Base-by-base conservation (phyloP, 106 monocot genomes). In the Phalaenopsis aphrodite region DNA sequence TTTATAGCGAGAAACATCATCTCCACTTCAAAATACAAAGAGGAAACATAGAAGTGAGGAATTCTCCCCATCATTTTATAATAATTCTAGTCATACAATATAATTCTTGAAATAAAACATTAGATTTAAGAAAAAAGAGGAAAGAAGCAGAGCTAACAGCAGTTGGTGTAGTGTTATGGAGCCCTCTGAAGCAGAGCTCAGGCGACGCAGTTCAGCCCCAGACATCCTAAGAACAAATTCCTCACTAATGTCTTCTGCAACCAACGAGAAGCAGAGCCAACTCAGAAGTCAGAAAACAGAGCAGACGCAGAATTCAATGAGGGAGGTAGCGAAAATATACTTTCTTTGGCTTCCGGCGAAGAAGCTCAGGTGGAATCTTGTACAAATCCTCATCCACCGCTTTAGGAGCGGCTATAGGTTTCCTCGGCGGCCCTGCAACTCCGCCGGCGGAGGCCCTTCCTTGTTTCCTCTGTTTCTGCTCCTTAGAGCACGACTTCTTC, bases 331-430 rank as follows among this genome's bases (percentile, higher is more conserved):
- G 17, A 6, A 56, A 71, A 12, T 8, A 47, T 82, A 86, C 86
- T 80, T 37, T 83, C 56, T 83, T 80, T 11, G 86, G 72, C 78
- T 87, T 83, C 52, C 77, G 76, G 64, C 75, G 81, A 78, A 30
- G 30, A 30, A 30, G 30, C 30, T 30, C 30, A 30, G 30, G 30
- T 0, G 30, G 30, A 30, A 30, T 30, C 30, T 30, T 30, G 30
- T 30, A 30, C 30, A 30, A 30, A 30, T 30, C 30, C 30, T 30
- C 30, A 30, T 30, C 30, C 30, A 30, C 30, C 30, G 30, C 30
- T 0, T 0, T 30, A 0, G 30, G 30, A 30, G 30, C 30, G 24
- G 41, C 55, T 38, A 55, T 75, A 7, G 76, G 21, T 42, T 37
- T 75, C 43, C 74, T 45, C 74, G 19, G 74, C 19, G 0, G 41